Base-by-base conservation (phyloP, 202 grass and related monocot species). In the Eragrostis tef region DNA sequence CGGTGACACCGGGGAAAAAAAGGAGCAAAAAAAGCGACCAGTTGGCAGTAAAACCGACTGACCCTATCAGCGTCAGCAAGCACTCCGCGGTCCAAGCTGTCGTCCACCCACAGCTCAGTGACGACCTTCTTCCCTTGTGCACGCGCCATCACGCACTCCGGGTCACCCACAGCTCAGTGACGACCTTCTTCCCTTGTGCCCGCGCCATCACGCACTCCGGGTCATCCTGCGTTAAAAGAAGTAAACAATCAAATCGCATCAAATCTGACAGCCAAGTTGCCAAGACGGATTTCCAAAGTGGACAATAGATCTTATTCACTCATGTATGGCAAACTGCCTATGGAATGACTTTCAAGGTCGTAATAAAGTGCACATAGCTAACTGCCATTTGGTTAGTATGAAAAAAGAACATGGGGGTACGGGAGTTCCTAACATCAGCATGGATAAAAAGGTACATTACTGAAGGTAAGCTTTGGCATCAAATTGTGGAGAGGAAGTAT, bases 161-260 rank as follows among this genome's bases (percentile, higher is more conserved):
- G n/a, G n/a, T n/a, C 19, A 98, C 85, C 94, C 92, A 98, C 22
- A 79, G 54, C 58, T 87, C 90, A 21, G 25, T 93, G 52, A 98
- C 92, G 9, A 98, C 81, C 62, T 79, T 86, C 71, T 85, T 93
- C 56, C 90, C 90, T 47, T 94, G 58, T 16, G 86, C 75, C 75
- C 94, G 88, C 66, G 92, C 94, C 71, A 75, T 78, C 80, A 79
- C 64, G 70, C 94, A 98, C 46, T 64, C 34, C 11, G 88, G 82
- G 59, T 94, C 92, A 82, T 94, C 92, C 94, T 98, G 64, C 57
- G 0, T 59, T 24, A 11, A 49, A 84, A 29, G 25, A 36, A 7
- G 34, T 39, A 1, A 15, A 7, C 11, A 50, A 52, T 0, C 19
- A 71, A 56, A 85, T 85, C 71, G 70, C 20, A 48, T 64, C 62